phyloP scores from a whole-genome alignment of 176 grass and related monocot genomes.

The Oryza rufipogon region DNA sequence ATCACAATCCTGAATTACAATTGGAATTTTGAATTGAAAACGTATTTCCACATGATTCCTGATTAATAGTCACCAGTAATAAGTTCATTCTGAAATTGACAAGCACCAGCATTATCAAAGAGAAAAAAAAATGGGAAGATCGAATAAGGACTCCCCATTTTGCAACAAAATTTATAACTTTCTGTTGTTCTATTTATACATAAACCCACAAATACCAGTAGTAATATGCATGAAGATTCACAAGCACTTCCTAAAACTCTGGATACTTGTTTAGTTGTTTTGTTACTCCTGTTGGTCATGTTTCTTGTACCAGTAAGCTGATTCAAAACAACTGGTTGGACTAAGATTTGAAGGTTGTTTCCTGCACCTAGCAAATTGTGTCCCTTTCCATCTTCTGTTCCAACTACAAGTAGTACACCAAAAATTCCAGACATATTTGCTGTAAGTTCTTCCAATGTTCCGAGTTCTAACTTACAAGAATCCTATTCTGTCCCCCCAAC shows the following conservation, averaged over 20 bases:
- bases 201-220: not conserved
- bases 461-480: not conserved
- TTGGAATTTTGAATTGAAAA: not conserved
- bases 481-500: conserved; percentile 13
- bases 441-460: not conserved
- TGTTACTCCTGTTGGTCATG: not conserved
- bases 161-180: not conserved
- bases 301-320: too few relatives aligned
- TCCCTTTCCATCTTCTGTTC: not conserved
- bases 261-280: not conserved
- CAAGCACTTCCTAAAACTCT: not conserved
- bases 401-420: not conserved
- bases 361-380: not conserved
- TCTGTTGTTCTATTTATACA: not conserved
- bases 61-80: not conserved
- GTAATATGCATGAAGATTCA: not conserved
- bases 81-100: not conserved
- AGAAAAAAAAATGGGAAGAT: not conserved
- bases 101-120: not conserved
- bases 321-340: too few relatives aligned
- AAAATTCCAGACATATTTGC: conserved; percentile 17
- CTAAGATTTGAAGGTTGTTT: not conserved
- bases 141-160: not conserved
- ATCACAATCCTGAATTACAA: not conserved
- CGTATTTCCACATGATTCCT: conserved; percentile 25